Evolutionary conservation across 371 early-diverging fungal species (phyloP), one percentile per base, ranked within the genome.

Genomic region (Zychaea mexicana): DNA sequence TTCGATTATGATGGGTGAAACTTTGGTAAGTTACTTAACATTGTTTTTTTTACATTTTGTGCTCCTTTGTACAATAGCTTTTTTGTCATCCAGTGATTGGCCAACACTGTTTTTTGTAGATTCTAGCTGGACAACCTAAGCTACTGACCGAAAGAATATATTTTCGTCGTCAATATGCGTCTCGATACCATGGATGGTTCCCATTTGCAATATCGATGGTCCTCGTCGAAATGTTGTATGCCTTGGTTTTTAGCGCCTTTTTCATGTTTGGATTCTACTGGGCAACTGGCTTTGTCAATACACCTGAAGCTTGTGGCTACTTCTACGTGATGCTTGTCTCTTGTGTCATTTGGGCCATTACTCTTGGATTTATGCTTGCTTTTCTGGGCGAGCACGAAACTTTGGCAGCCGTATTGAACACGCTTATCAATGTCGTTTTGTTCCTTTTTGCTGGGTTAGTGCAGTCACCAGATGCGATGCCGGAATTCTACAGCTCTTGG

Each of bases 401-500:
- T 27, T 72, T 90, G 15, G 88, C 89, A 1, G 78, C 88, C 0
- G 68, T 90, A 53, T 32, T 88, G 52, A 85, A 86, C 31, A 88
- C 90, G 12, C 79, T 88, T 49, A 70, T 88, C 27, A 79, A 84
- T 52, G 73, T 86, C 0, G 17, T 52, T 19, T 74, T 88, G 59
- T 76, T 79, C 60, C 71, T 91, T 49, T 88, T 88, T 74, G 80
- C 84, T 46, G 90, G 90, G 66, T 69, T 89, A 33, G 76, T 89
- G 65, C 84, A 88, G 42, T 77, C 86, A 5, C 70, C 76, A 24
- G n/a, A 55, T 13, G 64, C 76, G 3, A 89, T 91, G 86, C 88
- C 89, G 9, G 56, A 67, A 33, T 90, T 92, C 74, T 91, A 89
- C 88, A 70, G 80, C 12, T 56, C 70, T 2, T 90, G 89, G 88